Conservation (phyloP, 371 early-diverging fungal genomes). For the Mortierella sp. region DNA sequence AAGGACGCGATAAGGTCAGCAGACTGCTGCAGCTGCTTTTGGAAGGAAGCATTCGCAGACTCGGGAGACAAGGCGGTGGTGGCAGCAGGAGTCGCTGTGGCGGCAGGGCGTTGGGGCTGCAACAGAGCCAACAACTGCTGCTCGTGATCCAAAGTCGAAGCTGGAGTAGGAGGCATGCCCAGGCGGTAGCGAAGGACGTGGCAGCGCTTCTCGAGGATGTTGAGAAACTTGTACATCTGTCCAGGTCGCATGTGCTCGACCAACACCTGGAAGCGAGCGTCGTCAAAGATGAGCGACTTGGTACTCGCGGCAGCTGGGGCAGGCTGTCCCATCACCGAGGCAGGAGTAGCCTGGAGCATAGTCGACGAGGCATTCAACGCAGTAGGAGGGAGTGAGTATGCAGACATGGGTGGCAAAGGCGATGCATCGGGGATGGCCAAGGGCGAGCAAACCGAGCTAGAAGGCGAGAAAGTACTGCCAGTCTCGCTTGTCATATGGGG, state of each 20-base stretch:
- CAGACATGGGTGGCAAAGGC: conserved; percentile 16
- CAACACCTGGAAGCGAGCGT: conserved; percentile 48
- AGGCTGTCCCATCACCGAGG: conserved; percentile 18
- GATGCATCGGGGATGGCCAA: conserved; percentile 11
- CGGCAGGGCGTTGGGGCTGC: conserved; percentile 22
- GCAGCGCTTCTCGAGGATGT: conserved; percentile 56
- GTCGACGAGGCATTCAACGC: conserved; percentile 11
- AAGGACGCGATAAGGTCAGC: conserved; percentile 35
- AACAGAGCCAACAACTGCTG: conserved; percentile 34
- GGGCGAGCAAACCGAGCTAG: conserved; percentile 39
- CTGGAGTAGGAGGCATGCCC: conserved; percentile 38
- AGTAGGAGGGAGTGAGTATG: conserved; percentile 39
- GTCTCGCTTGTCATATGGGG: conserved; percentile 28
- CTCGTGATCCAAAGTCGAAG: conserved; percentile 43
- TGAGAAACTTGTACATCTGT: conserved; percentile 57
- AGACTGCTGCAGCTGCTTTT: conserved; percentile 24
- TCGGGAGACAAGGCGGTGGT: conserved; percentile 6
- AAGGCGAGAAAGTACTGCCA: conserved; percentile 21
- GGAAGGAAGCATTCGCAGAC: conserved; percentile 6
- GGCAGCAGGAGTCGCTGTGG: background rate
- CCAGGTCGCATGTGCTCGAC: conserved; percentile 56
- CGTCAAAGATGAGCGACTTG: conserved; percentile 54
- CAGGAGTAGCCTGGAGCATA: conserved; percentile 13
- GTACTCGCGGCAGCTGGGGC: background rate
- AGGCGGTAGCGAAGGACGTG: conserved; percentile 45